Base-by-base conservation (phyloP, 2,329 filamentous ascomycete genomes). In the Epichloe sylvatica region DNA sequence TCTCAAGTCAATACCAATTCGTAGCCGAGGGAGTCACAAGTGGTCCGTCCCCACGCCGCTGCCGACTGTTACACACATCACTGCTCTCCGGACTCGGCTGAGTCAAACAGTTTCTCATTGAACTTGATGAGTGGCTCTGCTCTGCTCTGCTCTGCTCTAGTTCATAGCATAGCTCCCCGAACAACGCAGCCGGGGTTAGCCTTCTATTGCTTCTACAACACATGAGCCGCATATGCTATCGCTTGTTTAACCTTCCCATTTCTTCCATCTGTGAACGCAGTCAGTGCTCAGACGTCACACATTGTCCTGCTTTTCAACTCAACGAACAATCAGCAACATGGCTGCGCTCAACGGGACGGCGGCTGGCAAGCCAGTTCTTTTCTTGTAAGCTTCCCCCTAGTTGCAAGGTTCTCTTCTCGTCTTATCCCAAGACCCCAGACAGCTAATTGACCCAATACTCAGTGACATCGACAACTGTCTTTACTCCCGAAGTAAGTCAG, bases 381-480 rank as follows among this genome's bases (percentile, higher is more conserved):
- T 72, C 61, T 71, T 72, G 69, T 72, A 54, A 38, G 49, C 33
- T n/a, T 12, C 19, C 5, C 17, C 13, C 17, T 8, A 30, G 3
- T 30, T 11, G 9, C 30, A 11, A 11, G 30, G 30, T 30, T 30
- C 30, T 30, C 9, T 30, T 30, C 9, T 30, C 30, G 30, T 30
- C 4, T 23, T 21, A 12, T 19, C 9, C 2, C 0, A 35, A 6
- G n/a, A 40, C 12, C 2, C 25, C 13, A 17, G 7, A 13, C 15
- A 19, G 23, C n/a, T 21, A 35, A 36, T 36, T 13, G 21, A 49
- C 34, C 6, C 44, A 13, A 45, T 15, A 7, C 17, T 79, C 66
- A 97, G 96, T 63, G 92, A 98, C 64, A 97, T 98, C 62, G 92
- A 98, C 74, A 98, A 98, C 63, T 98, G 94, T 68, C 78, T 97